Evolutionary conservation across 768 basidiomycete species (phyloP), one percentile per base, ranked within the genome.

Genomic region (Cyclocybe cylindracea): DNA sequence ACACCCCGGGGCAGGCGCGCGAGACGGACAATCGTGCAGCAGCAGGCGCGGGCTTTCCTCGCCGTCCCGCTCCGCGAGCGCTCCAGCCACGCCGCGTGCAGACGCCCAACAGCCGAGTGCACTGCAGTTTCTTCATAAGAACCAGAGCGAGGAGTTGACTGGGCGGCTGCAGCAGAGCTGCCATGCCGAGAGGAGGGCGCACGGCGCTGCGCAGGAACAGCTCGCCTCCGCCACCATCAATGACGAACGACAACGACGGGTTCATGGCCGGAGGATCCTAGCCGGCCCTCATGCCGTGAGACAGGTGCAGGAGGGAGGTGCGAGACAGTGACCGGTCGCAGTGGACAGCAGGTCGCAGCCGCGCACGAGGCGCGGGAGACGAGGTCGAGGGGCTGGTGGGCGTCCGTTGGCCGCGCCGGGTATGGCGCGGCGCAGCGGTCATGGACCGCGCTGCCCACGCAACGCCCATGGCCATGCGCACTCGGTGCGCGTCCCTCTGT

Each of bases 401-500:
- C 14, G 72, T 68, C 59, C 59, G 42, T 70, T 70, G 33, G 68
- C 67, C 35, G 85, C 81, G 2, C 86, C 86, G 86, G 86, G 7
- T 83, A 70, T 52, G 86, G 85, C 70, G 38, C 86, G 86, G 46
- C 79, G 86, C 45, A 88, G 85, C 56, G 87, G 86, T 89, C 44
- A 56, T 79, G 45, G 70, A 74, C 48, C 69, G 79, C 29, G 77
- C 76, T 5, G 24, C 24, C 2, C 24, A 24, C 24, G 24, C 24
- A 60, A 72, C 18, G 60, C 55, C 32, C 46, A 48, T 44, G 48
- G 39, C 46, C 46, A 24, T 24, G 24, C 48, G 51, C 39, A 54
- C 54, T 40, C 61, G 49, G 53, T 51, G 19, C 55, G 63, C 37
- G 53, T 68, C 19, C 61, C 64, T 35, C 56, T 67, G 49, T 68